Base-by-base conservation (phyloP, 2,329 filamentous ascomycete species). In the Ceratocystis diversiconidia region DNA sequence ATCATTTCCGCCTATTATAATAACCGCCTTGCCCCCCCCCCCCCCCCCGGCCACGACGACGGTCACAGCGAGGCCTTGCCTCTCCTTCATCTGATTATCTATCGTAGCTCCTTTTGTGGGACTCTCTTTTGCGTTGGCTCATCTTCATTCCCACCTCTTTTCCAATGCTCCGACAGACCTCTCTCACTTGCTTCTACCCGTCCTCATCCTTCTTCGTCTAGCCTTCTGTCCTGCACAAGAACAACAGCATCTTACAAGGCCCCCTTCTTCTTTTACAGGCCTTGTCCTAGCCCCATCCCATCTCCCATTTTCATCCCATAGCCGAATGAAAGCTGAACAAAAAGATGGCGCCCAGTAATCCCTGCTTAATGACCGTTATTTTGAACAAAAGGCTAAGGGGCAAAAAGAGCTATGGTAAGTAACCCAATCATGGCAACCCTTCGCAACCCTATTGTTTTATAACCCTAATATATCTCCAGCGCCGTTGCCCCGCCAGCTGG, bases 51-150 rank as follows among this genome's bases (percentile, higher is more conserved):
- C 10, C 25, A 41, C 36, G 3, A 41, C 10, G 10, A 41, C 10
- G 36, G 12, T 4, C 10, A 41, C 36, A 41, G 36, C 36, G 36
- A 41, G 36, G 36, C 36, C 36, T 41, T 41, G 36, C 36, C 36
- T 63, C 62, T 66, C 30, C 10, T 63, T 66, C 60, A 28, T 66
- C 57, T 57, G 52, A 50, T 46, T 41, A 30, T 62, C 57, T 7
- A 28, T 62, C 22, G 60, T 17, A 22, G 43, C 32, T 50, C 22
- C 60, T 28, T 32, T 50, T 19, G 19, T 63, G 19, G 30, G 25
- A 17, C n/a, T 65, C 7, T 17, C 43, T 36, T 6, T 28, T 62
- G 12, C 28, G 7, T 28, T n/a, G 28, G n/a, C n/a, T 5, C 48
- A 52, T n/a, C 48, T 25, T 52, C 25, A 15, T 52, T 12, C 48